These are phyloP conservation scores for Zhuliangozyma parablackwelliae DNA, from an alignment of 1,139 yeast species.

Conservation along the genomic window DNA sequence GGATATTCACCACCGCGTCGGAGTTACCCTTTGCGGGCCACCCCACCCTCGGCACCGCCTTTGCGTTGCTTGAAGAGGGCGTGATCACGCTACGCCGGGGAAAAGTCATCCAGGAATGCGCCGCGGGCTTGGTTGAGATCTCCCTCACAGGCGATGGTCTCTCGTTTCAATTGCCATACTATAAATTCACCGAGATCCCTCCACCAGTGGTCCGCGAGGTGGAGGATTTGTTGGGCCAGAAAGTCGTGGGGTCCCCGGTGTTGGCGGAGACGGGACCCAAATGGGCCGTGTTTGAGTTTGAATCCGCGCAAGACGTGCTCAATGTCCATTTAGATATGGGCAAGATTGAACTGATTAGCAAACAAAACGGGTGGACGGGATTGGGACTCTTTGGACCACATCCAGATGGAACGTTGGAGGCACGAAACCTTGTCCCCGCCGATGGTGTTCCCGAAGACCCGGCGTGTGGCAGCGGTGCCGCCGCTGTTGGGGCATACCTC, in stretches of 20 bases:
- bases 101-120: conserved; percentile 38
- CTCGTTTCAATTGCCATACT: conserved; percentile 22
- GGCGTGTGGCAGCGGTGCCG: conserved; percentile 51
- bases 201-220: conserved; percentile 14
- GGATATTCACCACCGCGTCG: conserved; percentile 42
- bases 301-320: conserved; percentile 24
- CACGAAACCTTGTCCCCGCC: conserved; percentile 39
- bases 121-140: conserved; percentile 37
- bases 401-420: conserved; percentile 18
- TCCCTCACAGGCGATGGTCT: conserved; percentile 5
- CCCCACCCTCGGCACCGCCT: conserved; percentile 52
- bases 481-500: conserved; percentile 28
- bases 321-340: conserved; percentile 24
- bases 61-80: conserved; percentile 35
- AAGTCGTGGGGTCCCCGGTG: conserved; percentile 15
- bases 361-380: conserved; percentile 24
- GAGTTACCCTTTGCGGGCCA: conserved; percentile 62
- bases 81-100: conserved; percentile 19
- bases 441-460: conserved; percentile 42
- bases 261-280: conserved; percentile 33
- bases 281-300: conserved; percentile 34
- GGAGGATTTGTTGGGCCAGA: conserved; percentile 14
- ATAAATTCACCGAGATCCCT: conserved; percentile 17
- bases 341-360: conserved; percentile 14
- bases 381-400: conserved; percentile 32